Percentiles rank a stretch among this genome's conserved stretches.
Evolutionary conservation across 1,284 basidiomycete genomes (phyloP).

Genomic region (Sporisorium reilianum): DNA sequence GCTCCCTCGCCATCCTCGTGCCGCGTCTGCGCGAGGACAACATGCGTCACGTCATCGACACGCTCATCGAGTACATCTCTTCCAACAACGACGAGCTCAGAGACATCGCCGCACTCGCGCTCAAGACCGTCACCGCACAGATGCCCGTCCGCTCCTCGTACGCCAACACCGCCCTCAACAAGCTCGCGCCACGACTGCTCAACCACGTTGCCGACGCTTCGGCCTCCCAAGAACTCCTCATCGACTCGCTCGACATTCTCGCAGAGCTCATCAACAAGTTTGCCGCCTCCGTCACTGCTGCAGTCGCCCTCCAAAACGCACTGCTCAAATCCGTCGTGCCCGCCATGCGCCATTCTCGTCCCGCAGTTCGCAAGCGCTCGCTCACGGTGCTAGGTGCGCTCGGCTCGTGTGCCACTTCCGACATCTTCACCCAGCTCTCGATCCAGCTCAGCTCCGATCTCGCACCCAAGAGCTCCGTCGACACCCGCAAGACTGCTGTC

Average conservation of each 20-base stretch:
- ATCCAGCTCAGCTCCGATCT: slow-evolving; percentile 49
- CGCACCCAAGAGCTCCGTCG: slow-evolving; percentile 67
- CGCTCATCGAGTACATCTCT: slow-evolving; percentile 83
- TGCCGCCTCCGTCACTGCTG: slow-evolving; percentile 69
- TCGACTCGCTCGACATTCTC: slow-evolving; percentile 90
- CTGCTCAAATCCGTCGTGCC: slow-evolving; percentile 79
- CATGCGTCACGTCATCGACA: slow-evolving; percentile 87
- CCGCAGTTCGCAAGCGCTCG: slow-evolving; percentile 58
- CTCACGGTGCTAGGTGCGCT: slow-evolving; percentile 78
- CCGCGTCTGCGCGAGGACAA: slow-evolving; percentile 84
- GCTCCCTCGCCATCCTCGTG: slow-evolving; percentile 84
- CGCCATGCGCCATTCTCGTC: slow-evolving; percentile 48
- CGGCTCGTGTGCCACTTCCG: slow-evolving; percentile 63
- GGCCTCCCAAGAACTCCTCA: slow-evolving; percentile 81
- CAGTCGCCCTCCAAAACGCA: slow-evolving; percentile 70
- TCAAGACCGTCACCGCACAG: slow-evolving; percentile 94
- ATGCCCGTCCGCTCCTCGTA: slow-evolving; percentile 83
- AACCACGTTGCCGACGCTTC: slow-evolving; percentile 72
- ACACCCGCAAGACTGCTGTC: slow-evolving; percentile 79
- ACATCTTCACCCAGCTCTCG: slow-evolving; percentile 58
- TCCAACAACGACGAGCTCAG: slow-evolving; percentile 88
- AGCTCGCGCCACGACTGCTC: slow-evolving; percentile 85
- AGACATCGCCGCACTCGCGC: slow-evolving; percentile 89
- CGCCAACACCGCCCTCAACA: slow-evolving; percentile 82
- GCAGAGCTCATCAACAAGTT: slow-evolving; percentile 86